These are phyloP conservation scores for Russula virescens DNA, from an alignment of 768 basidiomycete species.

Conservation along the genomic window DNA sequence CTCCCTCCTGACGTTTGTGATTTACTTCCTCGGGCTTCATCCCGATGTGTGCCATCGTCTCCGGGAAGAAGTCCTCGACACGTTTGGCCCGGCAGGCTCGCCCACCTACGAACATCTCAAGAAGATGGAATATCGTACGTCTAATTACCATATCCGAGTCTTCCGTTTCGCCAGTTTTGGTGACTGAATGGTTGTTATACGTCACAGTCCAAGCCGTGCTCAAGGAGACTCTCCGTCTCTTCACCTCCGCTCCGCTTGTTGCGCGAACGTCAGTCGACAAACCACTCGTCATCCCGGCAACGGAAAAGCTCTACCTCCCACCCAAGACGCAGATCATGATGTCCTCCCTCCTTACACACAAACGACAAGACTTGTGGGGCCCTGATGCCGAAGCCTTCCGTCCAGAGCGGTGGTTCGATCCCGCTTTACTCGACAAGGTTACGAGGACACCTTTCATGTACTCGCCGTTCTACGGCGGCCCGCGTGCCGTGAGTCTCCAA, in stretches of 20 bases:
- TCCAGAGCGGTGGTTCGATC: constrained; percentile 61
- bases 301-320: constrained; percentile 20
- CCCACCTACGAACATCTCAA: constrained; percentile 34
- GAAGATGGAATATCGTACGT: constrained; percentile 31
- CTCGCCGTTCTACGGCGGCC: constrained; percentile 63
- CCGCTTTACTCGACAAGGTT: constrained; percentile 44
- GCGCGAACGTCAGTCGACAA: constrained; percentile 18
- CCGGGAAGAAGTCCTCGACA: constrained; percentile 32
- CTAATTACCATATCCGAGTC: too few relatives aligned
- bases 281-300: constrained; percentile 23
- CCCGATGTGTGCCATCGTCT: constrained; percentile 31
- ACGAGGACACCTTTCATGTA: constrained; percentile 62
- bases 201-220: constrained; percentile 31
- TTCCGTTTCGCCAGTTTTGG: too few relatives aligned
- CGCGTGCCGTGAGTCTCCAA: constrained; percentile 39
- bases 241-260: constrained; percentile 16
- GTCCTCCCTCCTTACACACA: constrained; percentile 32
- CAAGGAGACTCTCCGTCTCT: constrained; percentile 30
- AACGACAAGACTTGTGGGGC: constrained; percentile 50
- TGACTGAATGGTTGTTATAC: neutral
- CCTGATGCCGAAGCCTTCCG: constrained; percentile 48
- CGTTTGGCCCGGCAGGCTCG: constrained; percentile 27
- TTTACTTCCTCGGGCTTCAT: constrained; percentile 33
- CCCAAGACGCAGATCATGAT: constrained; percentile 26
- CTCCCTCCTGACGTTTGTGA: constrained; percentile 30